A percentile compares a stretch with the other conserved stretches of the same genome.
phyloP scores from a whole-genome alignment of 1,284 basidiomycete species.

The Violaceomyces palustris region DNA sequence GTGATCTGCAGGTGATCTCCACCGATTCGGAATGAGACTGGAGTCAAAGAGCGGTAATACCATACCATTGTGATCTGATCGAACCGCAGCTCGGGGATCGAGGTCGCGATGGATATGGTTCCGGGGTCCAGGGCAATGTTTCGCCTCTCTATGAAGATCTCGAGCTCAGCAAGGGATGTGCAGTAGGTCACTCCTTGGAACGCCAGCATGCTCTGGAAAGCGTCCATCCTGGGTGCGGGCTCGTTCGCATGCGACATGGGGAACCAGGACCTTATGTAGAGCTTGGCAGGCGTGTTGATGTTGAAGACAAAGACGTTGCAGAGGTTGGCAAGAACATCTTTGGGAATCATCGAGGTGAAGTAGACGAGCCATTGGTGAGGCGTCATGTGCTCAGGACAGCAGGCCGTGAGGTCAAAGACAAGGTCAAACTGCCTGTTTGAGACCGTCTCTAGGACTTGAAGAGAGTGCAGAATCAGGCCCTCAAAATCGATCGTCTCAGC shows the following conservation, averaged over 20 bases:
- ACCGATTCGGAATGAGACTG: constrained; percentile 40
- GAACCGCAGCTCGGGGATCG: constrained; percentile 28
- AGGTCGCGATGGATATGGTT: constrained; percentile 27
- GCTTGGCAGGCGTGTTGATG: constrained; percentile 30
- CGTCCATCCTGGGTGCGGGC: constrained; percentile 9
- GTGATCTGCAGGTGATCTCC: constrained; percentile 45
- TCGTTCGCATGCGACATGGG: constrained; percentile 12
- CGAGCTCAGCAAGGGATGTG: constrained; percentile 30
- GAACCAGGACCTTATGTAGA: constrained; percentile 23
- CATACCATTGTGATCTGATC: constrained; percentile 44
- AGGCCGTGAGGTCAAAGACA: constrained; percentile 37
- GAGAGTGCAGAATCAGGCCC: constrained; percentile 60
- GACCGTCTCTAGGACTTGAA: constrained; percentile 31
- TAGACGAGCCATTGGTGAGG: constrained; percentile 44
- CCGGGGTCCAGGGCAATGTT: constrained; percentile 31
- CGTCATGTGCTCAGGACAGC: constrained; percentile 22
- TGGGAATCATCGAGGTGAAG: constrained; percentile 35
- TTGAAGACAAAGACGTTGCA: constrained; percentile 38
- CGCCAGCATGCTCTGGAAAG: constrained; percentile 14
- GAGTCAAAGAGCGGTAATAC: constrained; percentile 44
- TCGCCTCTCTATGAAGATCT: constrained; percentile 35
- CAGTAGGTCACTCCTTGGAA: constrained; percentile 20
- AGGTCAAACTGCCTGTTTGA: constrained; percentile 31
- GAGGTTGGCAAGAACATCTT: constrained; percentile 29
- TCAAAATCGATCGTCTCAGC: constrained; percentile 81